phyloP scores from a whole-genome alignment of 495 filamentous ascomycete genomes.

The Aspergillus baeticus region DNA sequence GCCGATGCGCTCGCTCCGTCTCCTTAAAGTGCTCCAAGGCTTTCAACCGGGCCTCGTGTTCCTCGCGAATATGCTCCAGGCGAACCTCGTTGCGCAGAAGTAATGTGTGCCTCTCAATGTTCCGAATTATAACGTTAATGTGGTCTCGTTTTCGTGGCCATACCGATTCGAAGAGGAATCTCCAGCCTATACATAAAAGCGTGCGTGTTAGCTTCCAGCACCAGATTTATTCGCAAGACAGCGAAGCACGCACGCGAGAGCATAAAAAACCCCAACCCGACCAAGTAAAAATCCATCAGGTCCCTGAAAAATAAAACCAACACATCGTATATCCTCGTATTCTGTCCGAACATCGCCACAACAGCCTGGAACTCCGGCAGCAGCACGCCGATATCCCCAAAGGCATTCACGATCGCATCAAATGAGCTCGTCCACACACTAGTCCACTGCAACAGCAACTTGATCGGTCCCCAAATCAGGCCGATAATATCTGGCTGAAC shows the following conservation, averaged over 20 bases:
- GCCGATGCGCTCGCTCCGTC: not conserved
- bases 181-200: not conserved
- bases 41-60: conserved; percentile 1
- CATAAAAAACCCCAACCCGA: not conserved
- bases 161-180: not conserved
- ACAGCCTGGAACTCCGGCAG: not conserved
- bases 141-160: conserved; percentile 3
- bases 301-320: conserved; percentile 1
- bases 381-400: not conserved
- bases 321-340: not conserved
- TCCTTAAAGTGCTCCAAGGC: not conserved
- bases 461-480: conserved; percentile 4
- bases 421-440: not conserved
- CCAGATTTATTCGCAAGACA: no score
- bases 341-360: not conserved
- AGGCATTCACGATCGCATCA: not conserved
- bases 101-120: conserved; percentile 6
- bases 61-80: conserved; percentile 1
- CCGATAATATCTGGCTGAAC: not conserved
- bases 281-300: not conserved
- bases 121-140: not conserved
- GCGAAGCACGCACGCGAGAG: not conserved
- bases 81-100: conserved; percentile 3
- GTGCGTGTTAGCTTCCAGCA: not conserved
- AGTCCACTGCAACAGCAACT: conserved; percentile 3